Evolutionary conservation across 2,329 filamentous ascomycete species (phyloP), one percentile per base, ranked within the genome.

Genomic region (Fusarium coicis): DNA sequence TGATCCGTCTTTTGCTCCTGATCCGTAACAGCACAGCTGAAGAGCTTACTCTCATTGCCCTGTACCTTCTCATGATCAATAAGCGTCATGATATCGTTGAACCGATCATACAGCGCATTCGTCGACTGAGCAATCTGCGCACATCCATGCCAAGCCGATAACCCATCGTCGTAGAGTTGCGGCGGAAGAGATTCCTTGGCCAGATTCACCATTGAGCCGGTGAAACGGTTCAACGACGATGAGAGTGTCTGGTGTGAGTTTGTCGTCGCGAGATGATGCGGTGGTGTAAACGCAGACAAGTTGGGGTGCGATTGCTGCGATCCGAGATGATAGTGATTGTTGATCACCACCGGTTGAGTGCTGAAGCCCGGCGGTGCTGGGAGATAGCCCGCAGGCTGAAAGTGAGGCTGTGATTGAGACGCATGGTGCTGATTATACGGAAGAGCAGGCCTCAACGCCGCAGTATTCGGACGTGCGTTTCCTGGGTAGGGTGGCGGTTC

Each of bases 31-130:
- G 62, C 49, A 75, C 83, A 87, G 12, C 79, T 78, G 62, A 85
- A 86, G 40, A 92, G 81, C 60, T 89, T 88, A 58, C 84, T 85
- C 77, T 92, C 88, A 66, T 87, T 82, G 9, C 87, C 87, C 19
- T 80, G 75, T 32, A 86, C 85, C 36, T 82, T 83, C 32, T 93
- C 92, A 26, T 87, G 85, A 79, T 95, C 93, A 62, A 95, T 94
- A 34, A 88, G 85, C 2, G 92, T 93, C 79, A 95, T 89, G 63
- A 94, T 86, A 49, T 89, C 83, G 79, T 93, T 88, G 68, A 95
- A 87, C 58, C 90, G 90, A 75, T 93, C 89, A 74, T 86, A 90
- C 23, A 89, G 80, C 10, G 84, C 82, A 19, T 84, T 83, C 10
- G 83, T 82, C 72, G 87, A 84, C 70, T 84, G 84, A 46, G 85